Base-by-base conservation (phyloP, 1,139 yeast species). In the Kluyveromyces sp. region DNA sequence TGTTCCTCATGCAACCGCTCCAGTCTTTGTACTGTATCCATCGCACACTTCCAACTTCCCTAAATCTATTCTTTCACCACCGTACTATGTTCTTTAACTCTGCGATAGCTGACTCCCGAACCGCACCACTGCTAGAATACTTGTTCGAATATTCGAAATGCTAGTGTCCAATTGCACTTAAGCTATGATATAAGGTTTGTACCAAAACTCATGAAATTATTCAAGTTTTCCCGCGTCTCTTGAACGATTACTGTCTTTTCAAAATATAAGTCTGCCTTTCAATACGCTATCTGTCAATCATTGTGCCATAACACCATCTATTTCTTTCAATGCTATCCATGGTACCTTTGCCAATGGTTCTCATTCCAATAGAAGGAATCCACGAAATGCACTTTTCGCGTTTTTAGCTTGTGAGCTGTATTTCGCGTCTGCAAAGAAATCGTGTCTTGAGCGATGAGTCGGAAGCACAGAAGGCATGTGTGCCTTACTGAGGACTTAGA, bases 1-100 rank as follows among this genome's bases (percentile, higher is more conserved):
- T 35, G 39, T 16, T 35, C 39, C 4, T 35, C 39, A 30, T 35
- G 39, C 30, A 35, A 15, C 12, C 15, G 31, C 9, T 35, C 39
- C n/a, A 35, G 11, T n/a, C 20, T 35, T n/a, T 7, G 18, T 16
- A 18, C 25, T 12, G 13, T 15, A 16, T 35, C 20, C 39, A 35
- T 35, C 12, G 6, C 12, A n/a, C 6, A 30, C 7, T 7, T 7
- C 13, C 12, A 4, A 33, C 6, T 12, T 17, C 15, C 22, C 19
- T 15, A 16, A 33, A 6, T 17, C 35, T 33, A n/a, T n/a, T n/a
- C n/a, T 9, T 12, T 13, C n/a, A 31, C 16, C 16, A 13, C 9
- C 33, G 9, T 8, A 9, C 33, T n/a, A 26, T n/a, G n/a, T 30
- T 30, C 16, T n/a, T 8, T 30, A 30, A 15, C 33, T 7, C 16